phyloP scores from a whole-genome alignment of 2,329 filamentous ascomycete species.

The Ophiognomonia clavigignenti-juglandacearum region DNA sequence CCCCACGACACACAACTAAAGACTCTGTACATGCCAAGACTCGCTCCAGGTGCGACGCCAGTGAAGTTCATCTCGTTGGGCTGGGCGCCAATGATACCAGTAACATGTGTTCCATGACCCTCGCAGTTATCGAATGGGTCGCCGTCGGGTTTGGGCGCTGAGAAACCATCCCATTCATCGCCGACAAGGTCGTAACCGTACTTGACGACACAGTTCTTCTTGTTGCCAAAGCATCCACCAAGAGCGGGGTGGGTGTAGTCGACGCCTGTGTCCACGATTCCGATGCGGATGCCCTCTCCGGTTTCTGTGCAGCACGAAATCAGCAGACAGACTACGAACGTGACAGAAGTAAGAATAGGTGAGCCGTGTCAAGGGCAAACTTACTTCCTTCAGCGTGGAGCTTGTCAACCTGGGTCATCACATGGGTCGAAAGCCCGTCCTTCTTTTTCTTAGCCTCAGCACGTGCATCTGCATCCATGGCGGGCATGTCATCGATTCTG shows the following conservation, averaged over 20 bases:
- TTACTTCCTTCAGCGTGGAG: constrained; percentile 33
- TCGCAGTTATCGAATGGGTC: constrained; percentile 34
- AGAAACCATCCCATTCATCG: constrained; percentile 24
- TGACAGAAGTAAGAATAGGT: background rate
- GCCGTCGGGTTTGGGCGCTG: constrained; percentile 28
- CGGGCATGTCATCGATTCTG: background rate
- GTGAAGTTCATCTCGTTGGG: constrained; percentile 31
- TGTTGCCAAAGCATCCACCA: constrained; percentile 47
- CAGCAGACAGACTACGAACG: background rate
- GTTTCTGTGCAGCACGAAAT: constrained; percentile 22
- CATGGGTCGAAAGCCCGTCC: constrained; percentile 21
- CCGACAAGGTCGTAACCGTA: constrained; percentile 44
- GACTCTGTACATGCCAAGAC: constrained; percentile 35
- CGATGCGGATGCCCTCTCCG: constrained; percentile 39
- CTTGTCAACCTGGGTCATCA: constrained; percentile 32
- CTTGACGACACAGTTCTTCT: constrained; percentile 40
- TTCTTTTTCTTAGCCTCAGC: background rate
- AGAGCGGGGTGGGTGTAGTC: constrained; percentile 48
- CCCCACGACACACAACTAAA: constrained; percentile 25
- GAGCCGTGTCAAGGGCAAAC: background rate
- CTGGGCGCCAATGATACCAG: constrained; percentile 42
- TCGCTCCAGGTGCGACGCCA: constrained; percentile 36
- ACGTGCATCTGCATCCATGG: background rate
- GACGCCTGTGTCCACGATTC: constrained; percentile 34
- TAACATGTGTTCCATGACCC: constrained; percentile 41